Evolutionary conservation across 495 filamentous ascomycete species (phyloP), one percentile per base, ranked within the genome.

Genomic region (Penicillium canariense): DNA sequence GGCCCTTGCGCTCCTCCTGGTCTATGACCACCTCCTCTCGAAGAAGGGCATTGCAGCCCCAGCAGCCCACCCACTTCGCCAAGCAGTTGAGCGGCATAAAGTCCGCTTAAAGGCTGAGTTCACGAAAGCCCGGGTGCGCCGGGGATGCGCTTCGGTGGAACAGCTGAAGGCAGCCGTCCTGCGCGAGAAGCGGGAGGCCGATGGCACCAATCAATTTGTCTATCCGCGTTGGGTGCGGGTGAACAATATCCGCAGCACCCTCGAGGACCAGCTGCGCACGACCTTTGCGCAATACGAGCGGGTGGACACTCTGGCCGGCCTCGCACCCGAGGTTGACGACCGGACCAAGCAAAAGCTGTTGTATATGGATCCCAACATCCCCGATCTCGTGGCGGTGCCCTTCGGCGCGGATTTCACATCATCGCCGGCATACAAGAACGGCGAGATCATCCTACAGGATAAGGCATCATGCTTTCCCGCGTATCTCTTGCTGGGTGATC

Each of bases 401-500:
- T 83, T 85, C 6, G 68, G 70, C 0, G 72, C 73, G 15, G 88
- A 96, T 53, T 76, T 96, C 47, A 82, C 83, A 8, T 83, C 81
- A 28, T 84, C 82, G 0, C 59, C 79, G 8, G 88, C 90, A 1
- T 97, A 97, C 66, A 79, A 73, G 22, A 71, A 78, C 3, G 94
- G 94, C 2, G 71, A 82, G 40, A 80, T 98, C 50, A 96, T 97
- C 35, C 65, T 98, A 32, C 94, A 98, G 70, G 95, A 98, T 66
- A 97, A 96, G 65, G 95, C 94, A 1, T 96, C 90, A 0, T 98
- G 94, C 60, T 96, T 98, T 59, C 93, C 94, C 4, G 94, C 92
- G 0, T 89, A 90, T 64, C 74, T 98, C 0, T 47, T 78, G 3
- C 72, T 97, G 0, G 82, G 91, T 48, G 68, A 76, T 45, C 56